These are phyloP conservation scores for Nissolia schottii DNA, from an alignment of 306 rosid genomes.

Conservation along the genomic window DNA sequence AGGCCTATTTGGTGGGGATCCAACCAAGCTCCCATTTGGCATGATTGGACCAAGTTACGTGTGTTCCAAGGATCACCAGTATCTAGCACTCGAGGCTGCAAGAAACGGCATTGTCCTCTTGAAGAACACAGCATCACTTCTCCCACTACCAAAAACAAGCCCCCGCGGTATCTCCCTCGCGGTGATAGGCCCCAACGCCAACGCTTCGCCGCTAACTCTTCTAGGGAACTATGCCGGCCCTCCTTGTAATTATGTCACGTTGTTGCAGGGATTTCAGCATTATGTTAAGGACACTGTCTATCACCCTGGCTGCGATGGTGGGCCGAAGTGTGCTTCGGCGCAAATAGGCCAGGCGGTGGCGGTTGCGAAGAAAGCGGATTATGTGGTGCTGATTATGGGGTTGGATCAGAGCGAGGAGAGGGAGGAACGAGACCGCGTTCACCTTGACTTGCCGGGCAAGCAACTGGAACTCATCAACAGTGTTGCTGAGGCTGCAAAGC, in stretches of 20 bases:
- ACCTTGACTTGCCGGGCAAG: conserved; percentile 68
- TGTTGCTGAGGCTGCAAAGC: conserved; percentile 68
- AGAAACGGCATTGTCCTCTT: conserved; percentile 81
- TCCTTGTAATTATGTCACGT: conserved; percentile 61
- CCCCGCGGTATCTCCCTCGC: conserved; percentile 47
- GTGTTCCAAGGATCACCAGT: conserved; percentile 63
- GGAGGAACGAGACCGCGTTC: conserved; percentile 63
- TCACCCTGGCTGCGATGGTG: conserved; percentile 61
- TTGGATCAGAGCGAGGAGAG: conserved; percentile 75
- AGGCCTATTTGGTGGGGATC: conserved; percentile 78
- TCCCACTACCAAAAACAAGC: conserved; percentile 60
- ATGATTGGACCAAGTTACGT: conserved; percentile 59
- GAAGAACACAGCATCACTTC: conserved; percentile 63
- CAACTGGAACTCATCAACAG: conserved; percentile 56
- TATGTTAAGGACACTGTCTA: conserved; percentile 45
- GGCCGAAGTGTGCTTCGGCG: conserved; percentile 51
- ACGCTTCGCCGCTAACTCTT: conserved; percentile 47
- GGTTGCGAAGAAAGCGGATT: conserved; percentile 51
- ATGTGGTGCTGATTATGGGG: conserved; percentile 83
- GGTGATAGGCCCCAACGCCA: conserved; percentile 82
- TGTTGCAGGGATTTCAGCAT: conserved; percentile 53
- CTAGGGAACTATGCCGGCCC: conserved; percentile 81
- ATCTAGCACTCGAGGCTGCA: conserved; percentile 83
- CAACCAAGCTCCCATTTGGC: conserved; percentile 49
- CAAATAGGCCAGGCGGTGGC: conserved; percentile 50